These are phyloP conservation scores for Cyberlindnera sargentensis DNA, from an alignment of 805 yeast species.

Conservation along the genomic window DNA sequence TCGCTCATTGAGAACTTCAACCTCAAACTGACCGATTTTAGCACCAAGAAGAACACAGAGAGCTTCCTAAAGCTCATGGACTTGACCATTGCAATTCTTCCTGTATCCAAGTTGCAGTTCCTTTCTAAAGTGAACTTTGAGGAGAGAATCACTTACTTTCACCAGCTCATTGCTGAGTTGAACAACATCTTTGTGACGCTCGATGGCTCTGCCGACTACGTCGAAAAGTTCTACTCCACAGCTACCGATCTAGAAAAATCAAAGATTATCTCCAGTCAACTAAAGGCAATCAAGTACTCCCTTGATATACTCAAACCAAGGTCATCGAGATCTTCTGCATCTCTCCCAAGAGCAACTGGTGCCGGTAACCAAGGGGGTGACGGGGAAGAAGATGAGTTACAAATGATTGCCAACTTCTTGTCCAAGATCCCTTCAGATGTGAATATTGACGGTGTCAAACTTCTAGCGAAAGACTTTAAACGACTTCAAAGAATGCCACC, in stretches of 20 bases:
- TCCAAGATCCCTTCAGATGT: constrained; percentile 23
- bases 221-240: constrained; percentile 42
- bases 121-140: constrained; percentile 28
- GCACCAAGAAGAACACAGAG: constrained; percentile 14
- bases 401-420: constrained; percentile 26
- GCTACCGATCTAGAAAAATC: constrained; percentile 48
- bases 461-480: constrained; percentile 43
- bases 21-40: constrained; percentile 16
- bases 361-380: constrained; percentile 3
- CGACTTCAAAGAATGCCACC: constrained; percentile 45
- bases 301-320: constrained; percentile 35
- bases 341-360: constrained; percentile 1
- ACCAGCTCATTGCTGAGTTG: constrained; percentile 29
- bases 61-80: constrained; percentile 32
- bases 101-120: constrained; percentile 38
- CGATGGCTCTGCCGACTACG: constrained; percentile 25
- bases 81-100: constrained; percentile 43
- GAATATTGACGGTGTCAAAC: constrained; percentile 34
- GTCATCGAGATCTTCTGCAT: background rate
- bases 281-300: constrained; percentile 42
- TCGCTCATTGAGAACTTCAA: constrained; percentile 27
- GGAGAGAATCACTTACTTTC: constrained; percentile 30
- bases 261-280: constrained; percentile 46
- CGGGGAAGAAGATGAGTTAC: constrained; percentile 33
- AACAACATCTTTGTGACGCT: constrained; percentile 34